A percentile compares a stretch with the other conserved stretches of the same genome.
Conservation (phyloP, 2,329 filamentous ascomycete genomes). For the Colletotrichum tropicicola region DNA sequence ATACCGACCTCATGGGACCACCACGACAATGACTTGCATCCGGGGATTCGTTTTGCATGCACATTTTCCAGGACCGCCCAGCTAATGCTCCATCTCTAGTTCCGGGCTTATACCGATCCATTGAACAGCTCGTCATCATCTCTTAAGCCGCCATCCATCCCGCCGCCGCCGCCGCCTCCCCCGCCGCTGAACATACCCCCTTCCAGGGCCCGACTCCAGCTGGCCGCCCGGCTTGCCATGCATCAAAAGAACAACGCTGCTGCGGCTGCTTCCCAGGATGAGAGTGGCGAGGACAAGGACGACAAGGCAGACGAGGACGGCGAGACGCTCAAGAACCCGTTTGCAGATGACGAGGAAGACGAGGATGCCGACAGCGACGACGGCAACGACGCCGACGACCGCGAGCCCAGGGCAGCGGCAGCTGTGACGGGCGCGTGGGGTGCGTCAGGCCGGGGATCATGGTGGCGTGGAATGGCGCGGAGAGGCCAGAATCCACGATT, state of each 20-base stretch:
- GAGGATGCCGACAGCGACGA: conserved; percentile 61
- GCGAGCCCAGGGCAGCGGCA: conserved; percentile 8
- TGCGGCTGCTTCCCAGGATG: conserved; percentile 50
- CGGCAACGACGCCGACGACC: conserved; percentile 54
- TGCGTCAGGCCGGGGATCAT: conserved; percentile 48
- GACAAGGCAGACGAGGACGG: conserved; percentile 30
- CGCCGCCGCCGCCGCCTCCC: conserved; percentile 71
- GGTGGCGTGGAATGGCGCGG: conserved; percentile 56
- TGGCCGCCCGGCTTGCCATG: conserved; percentile 86
- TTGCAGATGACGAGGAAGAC: conserved; percentile 64
- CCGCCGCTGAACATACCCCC: conserved; percentile 87
- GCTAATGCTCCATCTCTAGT: conserved; percentile 49
- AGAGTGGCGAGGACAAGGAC: conserved; percentile 48
- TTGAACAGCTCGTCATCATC: conserved; percentile 57
- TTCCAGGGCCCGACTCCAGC: conserved; percentile 84
- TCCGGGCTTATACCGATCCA: conserved; percentile 67
- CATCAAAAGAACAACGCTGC: conserved; percentile 71
- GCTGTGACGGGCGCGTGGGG: conserved; percentile 39
- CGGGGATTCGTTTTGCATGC: background rate
- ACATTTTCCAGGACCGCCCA: background rate
- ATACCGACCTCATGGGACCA: conserved; percentile 4
- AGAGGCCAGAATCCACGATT: conserved; percentile 42
- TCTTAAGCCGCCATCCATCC: conserved; percentile 66
- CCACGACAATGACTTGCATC: conserved; percentile 23
- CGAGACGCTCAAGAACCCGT: conserved; percentile 54